Percentiles rank a stretch among this genome's conserved stretches.
Evolutionary conservation across 306 rosid genomes (phyloP).

Genomic region (Aeschynomene evenia): DNA sequence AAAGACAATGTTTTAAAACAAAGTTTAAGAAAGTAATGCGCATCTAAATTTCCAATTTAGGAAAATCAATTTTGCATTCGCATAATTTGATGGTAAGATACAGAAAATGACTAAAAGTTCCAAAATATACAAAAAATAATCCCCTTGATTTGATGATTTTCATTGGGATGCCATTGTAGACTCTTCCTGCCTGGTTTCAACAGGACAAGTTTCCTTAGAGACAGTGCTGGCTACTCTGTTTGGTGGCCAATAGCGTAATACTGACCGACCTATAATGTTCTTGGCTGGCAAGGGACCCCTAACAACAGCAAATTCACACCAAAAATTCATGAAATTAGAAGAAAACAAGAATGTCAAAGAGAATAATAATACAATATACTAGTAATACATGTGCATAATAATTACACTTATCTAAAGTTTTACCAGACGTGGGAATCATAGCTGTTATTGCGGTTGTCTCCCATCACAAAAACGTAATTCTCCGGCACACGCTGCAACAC

Average conservation of each 20-base stretch:
- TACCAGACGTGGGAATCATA: conserved; percentile 98
- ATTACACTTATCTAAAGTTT: conserved; percentile 31
- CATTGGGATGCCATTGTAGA: conserved; percentile 41
- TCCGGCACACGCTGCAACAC: conserved; percentile 76
- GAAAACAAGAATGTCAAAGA: background rate
- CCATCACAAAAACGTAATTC: conserved; percentile 90
- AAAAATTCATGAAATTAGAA: conserved; percentile 12
- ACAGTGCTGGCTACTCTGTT: conserved; percentile 72
- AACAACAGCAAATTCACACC: conserved; percentile 29
- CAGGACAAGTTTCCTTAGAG: conserved; percentile 58
- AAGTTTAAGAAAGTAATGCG: too few relatives aligned
- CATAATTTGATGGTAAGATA: background rate
- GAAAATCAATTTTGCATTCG: too few relatives aligned
- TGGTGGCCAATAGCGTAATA: conserved; percentile 95
- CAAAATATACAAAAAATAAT: background rate
- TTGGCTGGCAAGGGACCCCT: conserved; percentile 98
- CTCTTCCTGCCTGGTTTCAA: conserved; percentile 52
- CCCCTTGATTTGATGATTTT: background rate
- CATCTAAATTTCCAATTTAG: background rate
- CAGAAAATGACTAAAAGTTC: background rate
- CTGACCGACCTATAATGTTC: conserved; percentile 89
- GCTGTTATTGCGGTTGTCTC: conserved; percentile 98
- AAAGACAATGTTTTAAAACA: too few relatives aligned
- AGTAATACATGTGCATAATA: background rate
- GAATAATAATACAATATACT: too few relatives aligned